Base-by-base conservation (phyloP, 345 rosid species). In the Gossypium stocksii region DNA sequence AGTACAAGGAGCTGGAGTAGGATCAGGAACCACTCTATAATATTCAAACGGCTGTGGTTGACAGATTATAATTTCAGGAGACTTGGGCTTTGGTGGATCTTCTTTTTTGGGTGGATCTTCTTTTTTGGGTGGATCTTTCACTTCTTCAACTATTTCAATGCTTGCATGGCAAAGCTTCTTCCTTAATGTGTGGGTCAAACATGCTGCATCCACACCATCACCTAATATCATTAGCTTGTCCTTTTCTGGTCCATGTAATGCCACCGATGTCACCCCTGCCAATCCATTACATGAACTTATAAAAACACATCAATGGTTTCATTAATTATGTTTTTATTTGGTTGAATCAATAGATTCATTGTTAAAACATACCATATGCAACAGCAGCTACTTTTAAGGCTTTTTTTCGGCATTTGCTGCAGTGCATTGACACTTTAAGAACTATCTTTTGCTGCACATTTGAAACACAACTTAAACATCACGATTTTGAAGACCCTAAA, bases 401-500 rank as follows among this genome's bases (percentile, higher is more conserved):
- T 59, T 78, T 82, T 48, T 61, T 74, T 45, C 83, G 51, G 77
- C 87, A 80, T 77, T 80, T 86, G 13, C 74, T 82, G 64, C 83
- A 60, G 12, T 82, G 63, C 54, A 25, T 72, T 9, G 75, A 57
- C 54, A 83, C 9, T 65, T 70, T 72, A 61, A 82, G 77, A 66
- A 78, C 51, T 60, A 83, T 82, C 83, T 85, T 85, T 78, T 82
- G 79, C 89, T 86, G 84, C 68, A 76, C 1, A n/a, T 17, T 41
- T n/a, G 7, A 64, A 41, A 9, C 49, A 7, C 29, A 63, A 29
- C n/a, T 4, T 9, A 63, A 56, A 56, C 60, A 17, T 34, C 41
- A 34, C 1, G 5, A 5, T 5, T 34, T 34, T 34, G 41, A 34
- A 34, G 41, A 7, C 45, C 56, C 10, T 6, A 56, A 58, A 23